Conservation (phyloP, 176 grass and related monocot species). For the Eleusine indica region DNA sequence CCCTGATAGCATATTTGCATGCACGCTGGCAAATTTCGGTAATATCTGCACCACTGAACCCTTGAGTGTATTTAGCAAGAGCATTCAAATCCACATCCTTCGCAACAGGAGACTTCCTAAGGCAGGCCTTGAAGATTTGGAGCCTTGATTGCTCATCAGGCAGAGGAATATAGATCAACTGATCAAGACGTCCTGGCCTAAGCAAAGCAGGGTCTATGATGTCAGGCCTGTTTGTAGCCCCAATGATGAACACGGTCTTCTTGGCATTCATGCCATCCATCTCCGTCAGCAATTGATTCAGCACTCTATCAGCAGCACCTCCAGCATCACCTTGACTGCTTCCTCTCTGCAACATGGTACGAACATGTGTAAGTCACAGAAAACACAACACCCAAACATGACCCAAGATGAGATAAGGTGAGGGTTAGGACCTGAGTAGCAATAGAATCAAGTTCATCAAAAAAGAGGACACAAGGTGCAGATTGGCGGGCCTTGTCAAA, state of each 20-base stretch:
- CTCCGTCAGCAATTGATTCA: slow-evolving; percentile 85
- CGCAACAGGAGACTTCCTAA: slow-evolving; percentile 77
- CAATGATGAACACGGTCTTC: slow-evolving; percentile 88
- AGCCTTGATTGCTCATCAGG: slow-evolving; percentile 68
- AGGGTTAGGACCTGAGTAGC: slow-evolving; percentile 67
- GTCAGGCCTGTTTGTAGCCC: slow-evolving; percentile 83
- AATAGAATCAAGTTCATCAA: slow-evolving; percentile 83
- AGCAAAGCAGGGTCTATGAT: slow-evolving; percentile 84
- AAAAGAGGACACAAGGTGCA: slow-evolving; percentile 82
- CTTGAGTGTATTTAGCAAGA: slow-evolving; percentile 80
- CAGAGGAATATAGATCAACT: slow-evolving; percentile 82
- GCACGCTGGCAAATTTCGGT: slow-evolving; percentile 91
- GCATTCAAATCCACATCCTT: slow-evolving; percentile 78
- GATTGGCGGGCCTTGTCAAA: slow-evolving; percentile 80
- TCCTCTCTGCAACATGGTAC: slow-evolving; percentile 57
- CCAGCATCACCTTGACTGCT: slow-evolving; percentile 77
- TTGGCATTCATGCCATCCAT: slow-evolving; percentile 91
- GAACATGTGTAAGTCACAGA: slow-evolving; percentile 17
- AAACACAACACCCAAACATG: neutral
- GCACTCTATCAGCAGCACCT: slow-evolving; percentile 76
- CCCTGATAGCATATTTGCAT: slow-evolving; percentile 84
- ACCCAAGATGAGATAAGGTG: neutral
- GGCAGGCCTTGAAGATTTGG: slow-evolving; percentile 85
- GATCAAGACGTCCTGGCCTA: slow-evolving; percentile 75
- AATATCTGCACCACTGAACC: slow-evolving; percentile 88